A percentile compares a stretch with the other conserved stretches of the same genome.
These are phyloP conservation scores for Isatis tinctoria DNA, from an alignment of 345 rosid genomes.

Conservation along the genomic window DNA sequence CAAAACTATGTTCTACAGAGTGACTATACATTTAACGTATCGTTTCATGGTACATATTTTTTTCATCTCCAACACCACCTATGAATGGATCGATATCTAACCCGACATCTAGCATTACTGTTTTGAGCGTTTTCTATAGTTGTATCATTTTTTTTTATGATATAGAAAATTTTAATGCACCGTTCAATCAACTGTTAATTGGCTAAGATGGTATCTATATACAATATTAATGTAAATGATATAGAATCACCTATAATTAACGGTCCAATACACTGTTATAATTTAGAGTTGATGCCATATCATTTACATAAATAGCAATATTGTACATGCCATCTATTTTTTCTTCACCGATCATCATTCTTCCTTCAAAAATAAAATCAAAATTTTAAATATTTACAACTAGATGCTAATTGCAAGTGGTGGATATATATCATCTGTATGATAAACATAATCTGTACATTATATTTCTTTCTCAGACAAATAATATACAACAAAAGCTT, in stretches of 20 bases:
- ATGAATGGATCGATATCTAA: background rate
- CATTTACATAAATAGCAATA: background rate
- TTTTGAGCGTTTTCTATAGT: background rate
- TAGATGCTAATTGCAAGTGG: background rate
- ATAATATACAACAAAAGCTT: conserved; percentile 18
- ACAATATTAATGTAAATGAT: background rate
- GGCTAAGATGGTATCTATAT: too few species aligned
- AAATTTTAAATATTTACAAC: background rate
- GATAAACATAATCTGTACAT: conserved; percentile 1
- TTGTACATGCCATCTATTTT: background rate
- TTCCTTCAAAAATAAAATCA: too few species aligned
- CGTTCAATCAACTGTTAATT: background rate
- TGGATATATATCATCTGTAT: background rate
- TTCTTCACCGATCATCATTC: background rate
- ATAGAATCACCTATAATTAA: background rate
- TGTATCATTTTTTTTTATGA: background rate
- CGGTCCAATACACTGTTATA: background rate
- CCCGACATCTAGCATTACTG: background rate
- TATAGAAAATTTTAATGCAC: background rate
- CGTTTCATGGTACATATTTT: background rate
- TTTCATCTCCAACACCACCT: background rate
- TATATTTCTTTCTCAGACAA: conserved; percentile 15
- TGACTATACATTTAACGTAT: too few species aligned
- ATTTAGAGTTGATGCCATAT: background rate
- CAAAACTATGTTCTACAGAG: too few species aligned